These are phyloP conservation scores for Phytophthora ohioensis DNA, from an alignment of 352 stramenopile genomes.

Conservation along the genomic window DNA sequence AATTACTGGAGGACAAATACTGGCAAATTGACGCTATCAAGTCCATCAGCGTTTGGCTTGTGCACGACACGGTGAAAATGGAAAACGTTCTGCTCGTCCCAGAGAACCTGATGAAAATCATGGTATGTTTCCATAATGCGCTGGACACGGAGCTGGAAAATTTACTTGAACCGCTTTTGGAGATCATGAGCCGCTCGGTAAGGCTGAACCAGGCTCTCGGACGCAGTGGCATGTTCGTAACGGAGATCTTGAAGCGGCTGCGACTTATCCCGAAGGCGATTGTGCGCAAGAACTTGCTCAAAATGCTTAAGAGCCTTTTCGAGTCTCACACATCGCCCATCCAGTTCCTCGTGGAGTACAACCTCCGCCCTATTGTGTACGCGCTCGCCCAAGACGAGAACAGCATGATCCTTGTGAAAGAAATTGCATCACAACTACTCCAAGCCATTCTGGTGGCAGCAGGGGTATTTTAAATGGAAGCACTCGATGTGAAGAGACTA, in stretches of 20 bases:
- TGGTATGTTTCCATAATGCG: constrained; percentile 73
- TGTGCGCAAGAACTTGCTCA: constrained; percentile 92
- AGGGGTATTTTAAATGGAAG: constrained; percentile 52
- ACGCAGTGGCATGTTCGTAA: constrained; percentile 86
- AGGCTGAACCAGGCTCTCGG: constrained; percentile 88
- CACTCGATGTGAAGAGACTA: background rate
- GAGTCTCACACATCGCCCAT: constrained; percentile 85
- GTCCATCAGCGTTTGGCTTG: constrained; percentile 87
- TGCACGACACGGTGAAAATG: constrained; percentile 87
- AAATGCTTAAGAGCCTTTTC: constrained; percentile 93
- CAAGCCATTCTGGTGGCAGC: constrained; percentile 84
- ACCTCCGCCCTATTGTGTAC: constrained; percentile 82
- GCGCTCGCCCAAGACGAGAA: constrained; percentile 89
- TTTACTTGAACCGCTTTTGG: constrained; percentile 78
- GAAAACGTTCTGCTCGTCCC: constrained; percentile 80
- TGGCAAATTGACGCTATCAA: constrained; percentile 92
- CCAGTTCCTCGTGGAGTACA: constrained; percentile 91
- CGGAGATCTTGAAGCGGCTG: constrained; percentile 83
- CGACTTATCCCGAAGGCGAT: constrained; percentile 87
- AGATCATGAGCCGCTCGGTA: constrained; percentile 82
- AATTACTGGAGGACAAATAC: constrained; percentile 90
- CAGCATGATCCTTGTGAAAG: constrained; percentile 91
- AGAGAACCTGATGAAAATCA: constrained; percentile 72
- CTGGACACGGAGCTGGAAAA: constrained; percentile 84
- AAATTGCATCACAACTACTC: constrained; percentile 89